phyloP scores from a whole-genome alignment of 2,329 filamentous ascomycete genomes.

The Emmonsiellopsis sp. region DNA sequence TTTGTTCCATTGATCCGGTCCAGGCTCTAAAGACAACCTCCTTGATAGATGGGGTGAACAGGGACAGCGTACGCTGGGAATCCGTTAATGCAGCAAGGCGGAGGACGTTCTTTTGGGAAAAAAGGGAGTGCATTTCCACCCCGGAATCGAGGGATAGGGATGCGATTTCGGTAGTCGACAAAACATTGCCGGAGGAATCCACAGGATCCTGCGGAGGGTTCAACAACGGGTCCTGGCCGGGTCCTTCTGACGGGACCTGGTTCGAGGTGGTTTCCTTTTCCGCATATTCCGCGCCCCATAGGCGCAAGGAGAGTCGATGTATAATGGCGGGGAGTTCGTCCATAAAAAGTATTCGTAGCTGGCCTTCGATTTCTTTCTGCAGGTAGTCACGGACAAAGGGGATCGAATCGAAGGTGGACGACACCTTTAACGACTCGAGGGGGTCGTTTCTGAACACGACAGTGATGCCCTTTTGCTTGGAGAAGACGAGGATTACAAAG shows the following conservation, averaged over 20 bases:
- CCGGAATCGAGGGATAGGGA: slow-evolving; percentile 70
- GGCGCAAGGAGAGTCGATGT: slow-evolving; percentile 74
- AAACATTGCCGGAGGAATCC: slow-evolving; percentile 66
- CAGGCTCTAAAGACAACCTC: slow-evolving; percentile 90
- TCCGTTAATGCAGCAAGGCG: slow-evolving; percentile 74
- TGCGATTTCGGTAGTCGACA: slow-evolving; percentile 67
- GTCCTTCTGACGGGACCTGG: slow-evolving; percentile 41
- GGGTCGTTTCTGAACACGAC: slow-evolving; percentile 97
- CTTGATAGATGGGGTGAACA: slow-evolving; percentile 83
- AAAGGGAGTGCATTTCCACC: slow-evolving; percentile 75
- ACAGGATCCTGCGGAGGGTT: slow-evolving; percentile 74
- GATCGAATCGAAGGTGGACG: slow-evolving; percentile 97
- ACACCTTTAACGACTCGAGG: slow-evolving; percentile 94
- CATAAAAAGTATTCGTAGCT: slow-evolving; percentile 91
- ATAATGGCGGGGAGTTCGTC: slow-evolving; percentile 96
- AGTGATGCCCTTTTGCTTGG: slow-evolving; percentile 91
- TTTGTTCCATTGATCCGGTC: slow-evolving; percentile 67
- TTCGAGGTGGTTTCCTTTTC: slow-evolving; percentile 41
- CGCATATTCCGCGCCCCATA: slow-evolving; percentile 84
- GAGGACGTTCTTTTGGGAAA: slow-evolving; percentile 89
- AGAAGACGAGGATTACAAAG: slow-evolving; percentile 96
- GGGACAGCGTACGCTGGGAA: slow-evolving; percentile 79
- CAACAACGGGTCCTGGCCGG: slow-evolving; percentile 68
- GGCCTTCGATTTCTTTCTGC: slow-evolving; percentile 89
- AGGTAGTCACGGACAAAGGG: slow-evolving; percentile 96